Conservation (phyloP, 2,329 filamentous ascomycete species). For the Cercospora sp. region DNA sequence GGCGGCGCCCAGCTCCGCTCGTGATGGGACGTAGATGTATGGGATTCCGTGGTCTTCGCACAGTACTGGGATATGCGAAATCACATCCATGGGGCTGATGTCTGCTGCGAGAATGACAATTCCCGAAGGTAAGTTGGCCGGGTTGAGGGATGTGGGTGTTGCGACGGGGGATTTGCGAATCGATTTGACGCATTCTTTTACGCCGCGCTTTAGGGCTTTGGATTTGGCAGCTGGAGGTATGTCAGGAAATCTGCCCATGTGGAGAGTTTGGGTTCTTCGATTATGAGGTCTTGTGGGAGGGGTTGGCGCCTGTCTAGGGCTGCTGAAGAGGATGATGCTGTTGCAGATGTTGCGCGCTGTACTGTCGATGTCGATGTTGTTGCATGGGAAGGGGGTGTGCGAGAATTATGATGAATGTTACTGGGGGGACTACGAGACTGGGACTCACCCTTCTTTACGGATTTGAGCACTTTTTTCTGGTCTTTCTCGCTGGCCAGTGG, state of each 20-base stretch:
- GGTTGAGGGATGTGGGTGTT: conserved; percentile 57
- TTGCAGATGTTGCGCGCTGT: neutral
- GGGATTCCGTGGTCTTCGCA: conserved; percentile 98
- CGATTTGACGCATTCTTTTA: conserved; percentile 98
- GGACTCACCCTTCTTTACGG: conserved; percentile 58
- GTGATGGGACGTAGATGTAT: conserved; percentile 90
- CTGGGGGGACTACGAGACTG: conserved; percentile 16
- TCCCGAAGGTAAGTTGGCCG: conserved; percentile 57
- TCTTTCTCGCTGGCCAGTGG: conserved; percentile 79
- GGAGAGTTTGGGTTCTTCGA: conserved; percentile 12
- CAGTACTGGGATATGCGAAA: conserved; percentile 94
- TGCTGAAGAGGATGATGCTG: conserved; percentile 1
- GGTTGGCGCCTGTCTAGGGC: neutral
- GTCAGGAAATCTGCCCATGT: conserved; percentile 17
- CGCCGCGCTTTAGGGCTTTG: conserved; percentile 93
- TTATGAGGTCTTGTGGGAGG: conserved; percentile 8
- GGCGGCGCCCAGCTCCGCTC: conserved; percentile 89
- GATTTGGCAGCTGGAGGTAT: conserved; percentile 75
- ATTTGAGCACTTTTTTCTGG: conserved; percentile 65
- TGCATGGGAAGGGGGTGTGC: neutral
- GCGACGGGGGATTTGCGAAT: conserved; percentile 84
- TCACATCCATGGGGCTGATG: conserved; percentile 98
- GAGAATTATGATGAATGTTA: neutral
- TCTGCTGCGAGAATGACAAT: conserved; percentile 93
- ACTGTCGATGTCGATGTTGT: neutral